phyloP scores from a whole-genome alignment of 345 rosid genomes.

The Salix arbutifolia region DNA sequence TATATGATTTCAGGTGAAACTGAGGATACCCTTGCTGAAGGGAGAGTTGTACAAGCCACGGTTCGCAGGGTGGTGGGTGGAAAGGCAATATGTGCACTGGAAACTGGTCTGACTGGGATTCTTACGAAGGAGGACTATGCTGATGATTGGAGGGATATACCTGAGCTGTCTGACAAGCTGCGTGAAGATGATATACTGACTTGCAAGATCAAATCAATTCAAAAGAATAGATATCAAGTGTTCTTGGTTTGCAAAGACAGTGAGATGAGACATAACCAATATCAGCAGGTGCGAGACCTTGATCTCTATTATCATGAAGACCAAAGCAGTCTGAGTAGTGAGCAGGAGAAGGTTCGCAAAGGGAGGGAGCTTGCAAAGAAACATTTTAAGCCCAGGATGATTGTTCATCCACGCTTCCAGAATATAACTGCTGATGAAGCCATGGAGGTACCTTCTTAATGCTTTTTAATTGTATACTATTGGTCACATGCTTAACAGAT shows the following conservation, averaged over 20 bases:
- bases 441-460: slow-evolving; percentile 55
- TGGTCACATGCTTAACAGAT: not conserved
- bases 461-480: not conserved
- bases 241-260: slow-evolving; percentile 74
- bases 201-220: slow-evolving; percentile 86
- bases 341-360: slow-evolving; percentile 85
- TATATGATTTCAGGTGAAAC: slow-evolving; percentile 94
- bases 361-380: slow-evolving; percentile 89
- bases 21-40: slow-evolving; percentile 85
- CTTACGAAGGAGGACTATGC: slow-evolving; percentile 82
- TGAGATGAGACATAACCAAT: slow-evolving; percentile 68
- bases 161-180: slow-evolving; percentile 75
- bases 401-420: slow-evolving; percentile 97
- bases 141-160: slow-evolving; percentile 88
- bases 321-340: slow-evolving; percentile 56
- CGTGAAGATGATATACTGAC: slow-evolving; percentile 86
- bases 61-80: slow-evolving; percentile 73
- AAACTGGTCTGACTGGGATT: slow-evolving; percentile 91
- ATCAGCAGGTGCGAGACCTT: slow-evolving; percentile 39
- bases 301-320: slow-evolving; percentile 86
- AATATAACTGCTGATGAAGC: slow-evolving; percentile 94
- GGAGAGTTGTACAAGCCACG: slow-evolving; percentile 85
- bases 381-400: slow-evolving; percentile 92
- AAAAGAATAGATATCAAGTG: slow-evolving; percentile 80
- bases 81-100: slow-evolving; percentile 84